A percentile compares a stretch with the other conserved stretches of the same genome.
phyloP scores from a whole-genome alignment of 176 grass and related monocot species.

The Paspalum notatum region DNA sequence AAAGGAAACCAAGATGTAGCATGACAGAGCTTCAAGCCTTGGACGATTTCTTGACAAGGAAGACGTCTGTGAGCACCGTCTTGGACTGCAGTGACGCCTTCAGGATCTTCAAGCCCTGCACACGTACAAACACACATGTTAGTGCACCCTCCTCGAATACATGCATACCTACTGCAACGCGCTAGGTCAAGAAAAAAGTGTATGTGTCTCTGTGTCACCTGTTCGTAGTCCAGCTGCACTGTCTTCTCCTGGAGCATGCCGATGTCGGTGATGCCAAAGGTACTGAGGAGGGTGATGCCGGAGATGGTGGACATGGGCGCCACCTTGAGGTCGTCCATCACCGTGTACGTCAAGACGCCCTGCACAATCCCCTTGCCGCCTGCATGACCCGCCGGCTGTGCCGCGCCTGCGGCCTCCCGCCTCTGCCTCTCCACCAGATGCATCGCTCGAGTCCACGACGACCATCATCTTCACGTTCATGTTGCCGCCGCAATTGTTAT shows the following conservation, averaged over 20 bases:
- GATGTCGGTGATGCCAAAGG: conserved; percentile 29
- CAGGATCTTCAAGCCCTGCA: neutral
- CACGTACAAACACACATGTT: too few species aligned
- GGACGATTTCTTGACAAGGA: neutral
- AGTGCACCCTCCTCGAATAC: too few species aligned
- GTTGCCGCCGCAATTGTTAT: neutral
- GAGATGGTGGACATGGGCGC: conserved; percentile 55
- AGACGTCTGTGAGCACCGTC: conserved; percentile 15
- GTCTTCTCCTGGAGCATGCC: conserved; percentile 36
- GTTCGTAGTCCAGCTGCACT: conserved; percentile 19
- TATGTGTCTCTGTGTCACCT: neutral
- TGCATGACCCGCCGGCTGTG: neutral
- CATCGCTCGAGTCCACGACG: neutral
- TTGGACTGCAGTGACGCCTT: neutral
- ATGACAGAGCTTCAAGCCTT: too few species aligned
- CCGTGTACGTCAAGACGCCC: conserved; percentile 17
- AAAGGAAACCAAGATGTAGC: too few species aligned
- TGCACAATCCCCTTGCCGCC: conserved; percentile 5
- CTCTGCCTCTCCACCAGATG: neutral
- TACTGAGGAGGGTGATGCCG: conserved; percentile 34
- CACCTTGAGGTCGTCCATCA: conserved; percentile 57
- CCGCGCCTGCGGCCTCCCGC: neutral
- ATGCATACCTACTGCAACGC: too few species aligned
- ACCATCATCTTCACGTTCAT: neutral
- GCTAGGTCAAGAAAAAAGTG: too few species aligned